Base-by-base conservation (phyloP, 1,284 basidiomycete species). In the Rhodotorula sp. region DNA sequence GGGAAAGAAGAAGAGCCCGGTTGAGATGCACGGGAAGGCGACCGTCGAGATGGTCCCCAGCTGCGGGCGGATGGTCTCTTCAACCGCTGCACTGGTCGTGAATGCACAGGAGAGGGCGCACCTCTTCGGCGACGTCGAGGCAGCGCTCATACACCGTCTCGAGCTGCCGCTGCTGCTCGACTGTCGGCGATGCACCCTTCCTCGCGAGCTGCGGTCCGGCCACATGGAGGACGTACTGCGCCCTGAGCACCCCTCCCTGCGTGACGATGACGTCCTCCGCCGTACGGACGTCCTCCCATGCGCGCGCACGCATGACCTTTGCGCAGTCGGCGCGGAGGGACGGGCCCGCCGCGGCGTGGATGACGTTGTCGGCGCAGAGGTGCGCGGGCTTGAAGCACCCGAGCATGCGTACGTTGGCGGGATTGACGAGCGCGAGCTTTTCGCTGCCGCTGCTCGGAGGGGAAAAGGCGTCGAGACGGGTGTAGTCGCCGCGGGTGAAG, bases 351-450 rank as follows among this genome's bases (percentile, higher is more conserved):
- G 61, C 61, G 3, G 69, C 62, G 41, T 74, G 69, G 48, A 72
- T 51, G 48, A 66, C 60, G 53, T 72, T 70, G 58, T 75, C 73
- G 19, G 62, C 64, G 48, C 73, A 75, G 1, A 60, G 34, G 57
- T 75, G 70, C 10, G 48, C 46, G 0, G 73, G 73, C 61, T 66
- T 60, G 66, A 75, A 75, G 63, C 73, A 75, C 21, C 71, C 70
- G 6, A 69, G 64, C 66, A 72, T 62, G 8, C 36, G 41, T 10
- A 41, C 41, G 48, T 75, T 75, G 13, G 66, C 68, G 12, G 68
- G 68, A 59, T 65, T 70, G 59, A 70, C 65, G 51, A 70, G 39
- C n/a, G 57, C 57, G 39, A 44, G 27, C n/a, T n/a, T n/a, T n/a
- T n/a, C n/a, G 12, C 8, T 29, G 27, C n/a, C 27, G 50, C 1